Percentiles rank a stretch among this genome's conserved stretches.
phyloP scores from a whole-genome alignment of 768 basidiomycete species.

The Hypsizygus marmoreus region DNA sequence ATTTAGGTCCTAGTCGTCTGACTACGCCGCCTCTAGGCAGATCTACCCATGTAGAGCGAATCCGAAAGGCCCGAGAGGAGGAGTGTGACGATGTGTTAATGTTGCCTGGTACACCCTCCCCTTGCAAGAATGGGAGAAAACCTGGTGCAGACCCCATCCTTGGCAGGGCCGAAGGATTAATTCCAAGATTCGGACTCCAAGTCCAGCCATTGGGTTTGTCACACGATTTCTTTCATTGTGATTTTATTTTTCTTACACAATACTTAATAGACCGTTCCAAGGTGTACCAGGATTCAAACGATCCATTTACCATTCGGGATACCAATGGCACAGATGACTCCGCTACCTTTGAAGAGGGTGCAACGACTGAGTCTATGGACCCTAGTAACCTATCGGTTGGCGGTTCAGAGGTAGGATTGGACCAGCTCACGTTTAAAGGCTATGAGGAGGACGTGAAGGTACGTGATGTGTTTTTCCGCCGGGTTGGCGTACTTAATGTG shows the following conservation, averaged over 20 bases:
- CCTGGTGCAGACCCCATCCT: constrained; percentile 2
- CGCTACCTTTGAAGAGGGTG: background rate
- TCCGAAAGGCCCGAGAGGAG: constrained; percentile 29
- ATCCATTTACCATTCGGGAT: constrained; percentile 6
- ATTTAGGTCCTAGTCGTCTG: constrained; percentile 7
- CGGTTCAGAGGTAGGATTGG: background rate
- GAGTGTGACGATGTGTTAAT: constrained; percentile 28
- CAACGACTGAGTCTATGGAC: background rate
- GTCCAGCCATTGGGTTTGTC: constrained; percentile 19
- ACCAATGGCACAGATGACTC: background rate
- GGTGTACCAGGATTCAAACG: too few relatives aligned
- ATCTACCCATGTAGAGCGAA: constrained; percentile 36
- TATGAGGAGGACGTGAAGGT: background rate
- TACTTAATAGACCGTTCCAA: too few relatives aligned
- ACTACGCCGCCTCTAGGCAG: constrained; percentile 39
- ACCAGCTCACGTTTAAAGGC: background rate
- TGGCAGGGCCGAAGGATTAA: constrained; percentile 26
- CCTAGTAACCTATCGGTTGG: background rate
- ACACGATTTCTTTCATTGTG: background rate
- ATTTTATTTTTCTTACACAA: background rate
- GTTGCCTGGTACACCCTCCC: constrained; percentile 40
- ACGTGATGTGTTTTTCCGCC: background rate
- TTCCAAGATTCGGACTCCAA: constrained; percentile 34
- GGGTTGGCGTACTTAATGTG: background rate
- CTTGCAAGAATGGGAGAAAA: constrained; percentile 28